Evolutionary conservation across 805 yeast species (phyloP).

Genomic region (Hanseniaspora singularis): DNA sequence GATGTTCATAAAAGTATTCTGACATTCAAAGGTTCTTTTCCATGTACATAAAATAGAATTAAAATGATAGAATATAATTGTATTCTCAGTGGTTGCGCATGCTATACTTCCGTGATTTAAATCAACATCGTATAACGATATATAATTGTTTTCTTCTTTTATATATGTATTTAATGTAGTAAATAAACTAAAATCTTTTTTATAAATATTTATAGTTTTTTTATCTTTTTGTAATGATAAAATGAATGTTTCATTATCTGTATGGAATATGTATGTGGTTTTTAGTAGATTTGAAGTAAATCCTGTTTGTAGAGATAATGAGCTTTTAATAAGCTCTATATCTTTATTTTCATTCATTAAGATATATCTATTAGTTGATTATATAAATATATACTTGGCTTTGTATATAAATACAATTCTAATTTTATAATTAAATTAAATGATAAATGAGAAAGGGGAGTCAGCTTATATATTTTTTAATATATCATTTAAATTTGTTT

Average conservation of each 20-base stretch:
- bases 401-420: too few species aligned
- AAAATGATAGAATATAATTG: not conserved
- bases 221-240: not conserved
- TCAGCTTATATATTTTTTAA: too few species aligned
- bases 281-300: not conserved
- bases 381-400: too few species aligned
- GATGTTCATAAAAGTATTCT: not conserved
- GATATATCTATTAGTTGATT: too few species aligned
- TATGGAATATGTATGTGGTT: not conserved
- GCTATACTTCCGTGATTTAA: not conserved
- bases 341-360: too few species aligned
- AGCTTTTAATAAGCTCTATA: not conserved
- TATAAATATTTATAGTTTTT: not conserved
- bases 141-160: not conserved
- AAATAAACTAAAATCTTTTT: not conserved
- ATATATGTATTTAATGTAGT: not conserved
- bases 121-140: not conserved
- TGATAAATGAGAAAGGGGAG: too few species aligned
- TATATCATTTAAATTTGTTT: too few species aligned
- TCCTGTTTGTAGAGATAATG: not conserved
- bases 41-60: not conserved
- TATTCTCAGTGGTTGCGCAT: not conserved
- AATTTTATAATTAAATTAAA: too few species aligned
- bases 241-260: not conserved
- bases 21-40: not conserved